Evolutionary conservation across 2,329 filamentous ascomycete genomes (phyloP).

Genomic region (Aspergillus felis): DNA sequence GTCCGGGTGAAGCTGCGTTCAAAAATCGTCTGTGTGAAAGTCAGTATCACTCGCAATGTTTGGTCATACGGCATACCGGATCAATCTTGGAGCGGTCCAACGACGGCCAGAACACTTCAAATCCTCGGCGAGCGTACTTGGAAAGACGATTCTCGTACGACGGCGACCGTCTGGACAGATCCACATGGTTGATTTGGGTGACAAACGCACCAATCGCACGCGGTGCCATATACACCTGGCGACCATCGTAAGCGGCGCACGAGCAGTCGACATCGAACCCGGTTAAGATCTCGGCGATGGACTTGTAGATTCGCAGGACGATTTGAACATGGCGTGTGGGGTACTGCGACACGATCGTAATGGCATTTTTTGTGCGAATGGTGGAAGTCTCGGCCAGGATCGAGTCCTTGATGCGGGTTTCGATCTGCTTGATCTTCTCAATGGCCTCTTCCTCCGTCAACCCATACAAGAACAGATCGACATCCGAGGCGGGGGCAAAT

Average conservation of each 20-base stretch:
- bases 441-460: constrained; percentile 72
- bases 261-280: constrained; percentile 87
- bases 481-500: constrained; percentile 77
- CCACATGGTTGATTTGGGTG: constrained; percentile 76
- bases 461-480: constrained; percentile 81
- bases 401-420: constrained; percentile 68
- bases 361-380: constrained; percentile 78
- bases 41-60: background rate
- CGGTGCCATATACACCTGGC: constrained; percentile 74
- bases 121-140: constrained; percentile 79
- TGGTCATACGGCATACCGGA: constrained; percentile 42
- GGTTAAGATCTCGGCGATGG: constrained; percentile 76
- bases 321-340: constrained; percentile 82
- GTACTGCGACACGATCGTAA: constrained; percentile 81
- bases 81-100: constrained; percentile 73
- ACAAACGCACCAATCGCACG: constrained; percentile 74
- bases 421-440: constrained; percentile 81
- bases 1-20: constrained; percentile 75
- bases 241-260: constrained; percentile 74
- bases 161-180: constrained; percentile 73
- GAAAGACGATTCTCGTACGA: constrained; percentile 84
- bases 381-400: constrained; percentile 80
- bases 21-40: constrained; percentile 60
- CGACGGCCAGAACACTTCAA: constrained; percentile 76
- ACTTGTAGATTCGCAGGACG: constrained; percentile 80